phyloP scores from a whole-genome alignment of 2,329 filamentous ascomycete species.

The Beauveria bassiana region DNA sequence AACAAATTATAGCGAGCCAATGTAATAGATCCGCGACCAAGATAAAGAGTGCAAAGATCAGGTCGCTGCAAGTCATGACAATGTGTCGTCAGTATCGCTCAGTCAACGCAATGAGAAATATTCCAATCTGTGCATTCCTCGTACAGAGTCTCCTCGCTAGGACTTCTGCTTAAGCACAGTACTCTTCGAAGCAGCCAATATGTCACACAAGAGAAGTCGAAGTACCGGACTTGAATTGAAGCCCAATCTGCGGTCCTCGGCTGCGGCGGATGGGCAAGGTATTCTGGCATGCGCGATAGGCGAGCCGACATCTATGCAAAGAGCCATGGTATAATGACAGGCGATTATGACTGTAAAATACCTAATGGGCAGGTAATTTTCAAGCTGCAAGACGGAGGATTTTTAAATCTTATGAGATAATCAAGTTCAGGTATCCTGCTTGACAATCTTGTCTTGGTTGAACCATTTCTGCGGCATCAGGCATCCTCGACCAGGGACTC shows the following conservation, averaged over 20 bases:
- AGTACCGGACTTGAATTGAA: not conserved
- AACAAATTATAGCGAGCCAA: not conserved
- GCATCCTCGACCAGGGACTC: not conserved
- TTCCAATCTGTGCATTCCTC: not conserved
- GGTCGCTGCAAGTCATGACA: not conserved
- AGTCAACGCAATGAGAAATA: slow-evolving; percentile 9
- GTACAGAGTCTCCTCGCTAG: not conserved
- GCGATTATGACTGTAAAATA: not conserved
- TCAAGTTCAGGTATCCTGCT: not conserved
- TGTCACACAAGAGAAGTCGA: not conserved
- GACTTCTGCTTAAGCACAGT: not conserved
- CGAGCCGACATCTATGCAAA: not conserved
- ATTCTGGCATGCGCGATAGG: not conserved
- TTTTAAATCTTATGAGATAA: not conserved
- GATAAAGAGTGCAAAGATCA: not conserved
- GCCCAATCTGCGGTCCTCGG: slow-evolving; percentile 2
- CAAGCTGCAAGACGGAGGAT: not conserved
- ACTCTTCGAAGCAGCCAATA: not conserved
- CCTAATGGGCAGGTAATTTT: not conserved
- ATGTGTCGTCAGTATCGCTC: slow-evolving; percentile 6
- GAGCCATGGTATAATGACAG: not conserved
- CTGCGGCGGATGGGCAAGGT: not conserved
- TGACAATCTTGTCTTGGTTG: too few relatives aligned
- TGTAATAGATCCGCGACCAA: not conserved
- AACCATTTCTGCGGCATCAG: not conserved